Base-by-base conservation (phyloP, 2,329 filamentous ascomycete species). In the Nemania diffusa region DNA sequence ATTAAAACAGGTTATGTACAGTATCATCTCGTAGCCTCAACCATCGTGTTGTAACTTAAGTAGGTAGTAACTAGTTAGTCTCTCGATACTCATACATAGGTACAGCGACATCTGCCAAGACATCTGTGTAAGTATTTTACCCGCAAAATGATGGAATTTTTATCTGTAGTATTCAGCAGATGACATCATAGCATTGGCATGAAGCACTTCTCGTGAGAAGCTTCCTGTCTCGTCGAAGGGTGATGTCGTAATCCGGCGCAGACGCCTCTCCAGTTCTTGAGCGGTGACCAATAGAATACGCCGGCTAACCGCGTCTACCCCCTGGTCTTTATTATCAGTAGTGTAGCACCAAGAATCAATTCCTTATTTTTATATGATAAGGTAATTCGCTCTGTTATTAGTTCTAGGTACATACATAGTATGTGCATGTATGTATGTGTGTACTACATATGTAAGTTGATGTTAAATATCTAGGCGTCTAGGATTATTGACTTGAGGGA, bases 281-380 rank as follows among this genome's bases (percentile, higher is more conserved):
- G 4, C 46, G 27, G 15, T n/a, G 46, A 40, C 59, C 59, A 56
- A 62, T 56, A 3, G 34, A 27, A 50, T 15, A 13, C 8, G 44
- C 29, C n/a, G 20, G 27, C 15, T 62, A 56, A 27, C 51, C 51
- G 51, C 44, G 51, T 20, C 32, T 53, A 15, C 32, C 26, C 50
- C 50, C 27, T 34, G n/a, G 50, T 27, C n/a, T 7, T 37, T 37
- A 37, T 13, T 37, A n/a, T n/a, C n/a, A n/a, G n/a, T n/a, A n/a
- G n/a, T n/a, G n/a, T n/a, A n/a, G n/a, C n/a, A n/a, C n/a, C n/a
- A 9, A 32, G 29, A 32, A 5, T 32, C 9, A 32, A 32, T 15
- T 17, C 3, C 40, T 42, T 42, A 5, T 26, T 7, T 17, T 26
- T 40, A 22, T 44, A 20, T 44, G 40, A 56, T 26, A 42, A 55